A percentile compares a stretch with the other conserved stretches of the same genome.
Evolutionary conservation across 331 rosid species (phyloP).

Genomic region (Cydonia oblonga): DNA sequence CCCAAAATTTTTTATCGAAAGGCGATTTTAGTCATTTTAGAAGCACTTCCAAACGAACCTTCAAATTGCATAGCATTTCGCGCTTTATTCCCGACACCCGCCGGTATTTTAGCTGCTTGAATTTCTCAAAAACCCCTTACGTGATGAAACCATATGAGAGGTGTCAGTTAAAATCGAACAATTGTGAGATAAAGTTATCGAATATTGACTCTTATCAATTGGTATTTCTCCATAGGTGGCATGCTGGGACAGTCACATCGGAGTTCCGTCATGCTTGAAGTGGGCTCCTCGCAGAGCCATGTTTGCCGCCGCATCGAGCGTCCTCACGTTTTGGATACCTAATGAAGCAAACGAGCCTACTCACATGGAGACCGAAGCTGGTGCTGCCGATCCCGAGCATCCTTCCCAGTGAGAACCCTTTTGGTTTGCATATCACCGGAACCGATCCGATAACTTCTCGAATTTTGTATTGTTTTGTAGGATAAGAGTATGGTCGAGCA

Average conservation of each 20-base stretch:
- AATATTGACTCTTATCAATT: not conserved
- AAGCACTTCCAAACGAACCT: too few relatives aligned
- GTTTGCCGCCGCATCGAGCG: conserved; percentile 81
- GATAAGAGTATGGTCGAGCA: not conserved
- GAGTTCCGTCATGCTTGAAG: conserved; percentile 80
- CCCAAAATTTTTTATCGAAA: too few relatives aligned
- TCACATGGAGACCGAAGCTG: conserved; percentile 21
- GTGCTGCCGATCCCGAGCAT: conserved; percentile 27
- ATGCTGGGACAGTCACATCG: conserved; percentile 74
- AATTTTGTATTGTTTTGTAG: not conserved
- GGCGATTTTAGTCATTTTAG: too few relatives aligned
- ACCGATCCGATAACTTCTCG: not conserved
- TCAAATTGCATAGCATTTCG: too few relatives aligned
- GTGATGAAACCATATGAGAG: not conserved
- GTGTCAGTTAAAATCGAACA: not conserved
- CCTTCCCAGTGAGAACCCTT: conserved; percentile 17
- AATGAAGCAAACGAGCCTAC: conserved; percentile 23
- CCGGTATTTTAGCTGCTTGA: not conserved
- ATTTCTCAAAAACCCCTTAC: not conserved
- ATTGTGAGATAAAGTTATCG: not conserved
- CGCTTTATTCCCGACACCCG: too few relatives aligned
- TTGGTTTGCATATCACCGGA: not conserved
- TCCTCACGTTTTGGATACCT: conserved; percentile 89
- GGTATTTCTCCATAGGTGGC: conserved; percentile 42
- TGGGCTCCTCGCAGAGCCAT: conserved; percentile 96